phyloP scores from a whole-genome alignment of 2,329 filamentous ascomycete species.

The Monosporascus sp. region DNA sequence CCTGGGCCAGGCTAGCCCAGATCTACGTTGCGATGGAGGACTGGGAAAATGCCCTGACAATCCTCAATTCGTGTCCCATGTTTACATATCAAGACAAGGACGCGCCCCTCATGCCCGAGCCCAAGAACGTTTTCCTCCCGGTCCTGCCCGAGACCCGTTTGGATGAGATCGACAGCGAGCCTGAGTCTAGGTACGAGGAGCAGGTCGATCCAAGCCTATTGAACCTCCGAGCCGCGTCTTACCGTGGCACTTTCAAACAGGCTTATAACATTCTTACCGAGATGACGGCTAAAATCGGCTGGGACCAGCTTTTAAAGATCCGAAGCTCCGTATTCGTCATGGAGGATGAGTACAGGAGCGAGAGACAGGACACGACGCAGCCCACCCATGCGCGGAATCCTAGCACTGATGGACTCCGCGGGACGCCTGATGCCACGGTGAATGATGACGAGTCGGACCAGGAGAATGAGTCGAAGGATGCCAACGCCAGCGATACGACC shows the following conservation, averaged over 20 bases:
- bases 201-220: slow-evolving; percentile 82
- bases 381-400: slow-evolving; percentile 55
- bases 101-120: slow-evolving; percentile 88
- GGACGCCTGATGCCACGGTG: slow-evolving; percentile 56
- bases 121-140: slow-evolving; percentile 79
- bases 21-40: slow-evolving; percentile 92
- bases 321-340: slow-evolving; percentile 97
- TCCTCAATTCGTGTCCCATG: slow-evolving; percentile 98
- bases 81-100: slow-evolving; percentile 99
- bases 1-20: slow-evolving; percentile 89
- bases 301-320: slow-evolving; percentile 93
- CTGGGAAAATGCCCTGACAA: slow-evolving; percentile 93
- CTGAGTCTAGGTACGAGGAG: slow-evolving; percentile 73
- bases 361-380: slow-evolving; percentile 61
- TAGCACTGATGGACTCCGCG: slow-evolving; percentile 72
- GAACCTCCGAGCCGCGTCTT: slow-evolving; percentile 79
- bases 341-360: slow-evolving; percentile 95
- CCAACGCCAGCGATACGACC: too few species aligned
- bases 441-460: slow-evolving; percentile 36
- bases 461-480: slow-evolving; percentile 29
- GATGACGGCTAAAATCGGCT: slow-evolving; percentile 93
- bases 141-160: slow-evolving; percentile 83
- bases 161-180: slow-evolving; percentile 93
- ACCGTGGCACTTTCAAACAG: slow-evolving; percentile 93
- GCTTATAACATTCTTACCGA: slow-evolving; percentile 92